A percentile compares a stretch with the other conserved stretches of the same genome.
These are phyloP conservation scores for Pseudonitzschia multiseries DNA, from an alignment of 108 stramenopile genomes.

Conservation along the genomic window DNA sequence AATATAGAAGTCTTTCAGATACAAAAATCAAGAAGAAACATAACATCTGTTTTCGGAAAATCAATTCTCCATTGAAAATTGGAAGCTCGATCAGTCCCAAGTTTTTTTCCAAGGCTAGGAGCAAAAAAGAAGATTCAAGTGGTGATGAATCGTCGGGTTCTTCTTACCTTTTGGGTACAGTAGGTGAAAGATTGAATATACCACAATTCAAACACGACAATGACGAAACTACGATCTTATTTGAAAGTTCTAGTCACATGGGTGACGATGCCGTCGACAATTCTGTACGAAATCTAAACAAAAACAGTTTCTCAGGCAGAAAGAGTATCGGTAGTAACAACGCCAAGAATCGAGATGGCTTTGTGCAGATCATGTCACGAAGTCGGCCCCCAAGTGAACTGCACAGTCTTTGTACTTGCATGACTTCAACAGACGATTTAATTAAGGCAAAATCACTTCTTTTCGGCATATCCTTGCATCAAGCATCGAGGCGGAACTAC, in stretches of 20 bases:
- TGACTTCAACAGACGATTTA: constrained; percentile 29
- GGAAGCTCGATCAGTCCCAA: neutral
- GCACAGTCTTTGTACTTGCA: constrained; percentile 21
- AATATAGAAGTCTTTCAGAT: constrained; percentile 1
- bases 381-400: constrained; percentile 14
- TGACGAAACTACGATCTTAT: neutral
- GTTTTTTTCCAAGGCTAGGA: neutral
- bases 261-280: neutral
- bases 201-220: neutral
- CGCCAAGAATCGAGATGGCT: constrained; percentile 5
- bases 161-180: neutral
- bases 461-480: constrained; percentile 11
- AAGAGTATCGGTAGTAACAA: neutral
- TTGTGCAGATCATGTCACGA: constrained; percentile 12
- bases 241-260: neutral
- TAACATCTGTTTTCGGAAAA: neutral
- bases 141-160: neutral
- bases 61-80: neutral
- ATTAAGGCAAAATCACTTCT: constrained; percentile 22
- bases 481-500: constrained; percentile 30
- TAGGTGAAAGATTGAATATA: neutral
- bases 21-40: constrained; percentile 6
- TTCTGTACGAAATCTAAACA: neutral
- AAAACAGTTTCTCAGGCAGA: neutral
- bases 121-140: neutral